Evolutionary conservation across 208 protist genomes (phyloP).

Genomic region (Angomonas deanei): DNA sequence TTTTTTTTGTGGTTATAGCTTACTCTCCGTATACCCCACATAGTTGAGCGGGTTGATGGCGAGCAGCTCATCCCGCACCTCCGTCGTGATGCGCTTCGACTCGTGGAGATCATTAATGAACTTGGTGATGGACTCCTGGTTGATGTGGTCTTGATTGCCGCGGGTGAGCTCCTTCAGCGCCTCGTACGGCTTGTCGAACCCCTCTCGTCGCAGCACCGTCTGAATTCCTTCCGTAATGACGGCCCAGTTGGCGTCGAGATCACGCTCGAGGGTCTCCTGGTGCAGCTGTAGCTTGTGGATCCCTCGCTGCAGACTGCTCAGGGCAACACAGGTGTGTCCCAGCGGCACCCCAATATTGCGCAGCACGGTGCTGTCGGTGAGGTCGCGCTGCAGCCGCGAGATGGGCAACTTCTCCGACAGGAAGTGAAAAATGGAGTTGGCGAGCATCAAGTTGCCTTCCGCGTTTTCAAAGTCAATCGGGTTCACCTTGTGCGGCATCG

Average conservation of each 20-base stretch:
- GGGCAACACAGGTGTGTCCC: constrained; percentile 86
- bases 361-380: constrained; percentile 95
- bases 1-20: too few species aligned
- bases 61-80: constrained; percentile 86
- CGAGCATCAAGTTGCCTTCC: constrained; percentile 93
- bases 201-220: constrained; percentile 91
- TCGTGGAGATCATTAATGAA: constrained; percentile 75
- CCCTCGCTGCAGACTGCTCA: constrained; percentile 79
- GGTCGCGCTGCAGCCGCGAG: constrained; percentile 92
- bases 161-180: constrained; percentile 92
- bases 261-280: constrained; percentile 54
- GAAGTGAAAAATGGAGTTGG: constrained; percentile 93
- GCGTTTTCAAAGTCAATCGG: constrained; percentile 98
- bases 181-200: constrained; percentile 91
- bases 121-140: constrained; percentile 43
- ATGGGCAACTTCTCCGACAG: constrained; percentile 92
- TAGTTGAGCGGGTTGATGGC: constrained; percentile 83
- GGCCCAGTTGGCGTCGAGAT: constrained; percentile 92
- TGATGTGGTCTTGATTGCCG: constrained; percentile 68
- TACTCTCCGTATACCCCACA: constrained; percentile 64
- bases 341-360: constrained; percentile 92
- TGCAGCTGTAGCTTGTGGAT: constrained; percentile 88
- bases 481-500: constrained; percentile 98
- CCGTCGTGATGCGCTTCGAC: constrained; percentile 64
- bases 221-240: constrained; percentile 95